Percentiles rank a stretch among this genome's conserved stretches.
Evolutionary conservation across 2,329 filamentous ascomycete genomes (phyloP).

Genomic region (Lecanicillium sp.): DNA sequence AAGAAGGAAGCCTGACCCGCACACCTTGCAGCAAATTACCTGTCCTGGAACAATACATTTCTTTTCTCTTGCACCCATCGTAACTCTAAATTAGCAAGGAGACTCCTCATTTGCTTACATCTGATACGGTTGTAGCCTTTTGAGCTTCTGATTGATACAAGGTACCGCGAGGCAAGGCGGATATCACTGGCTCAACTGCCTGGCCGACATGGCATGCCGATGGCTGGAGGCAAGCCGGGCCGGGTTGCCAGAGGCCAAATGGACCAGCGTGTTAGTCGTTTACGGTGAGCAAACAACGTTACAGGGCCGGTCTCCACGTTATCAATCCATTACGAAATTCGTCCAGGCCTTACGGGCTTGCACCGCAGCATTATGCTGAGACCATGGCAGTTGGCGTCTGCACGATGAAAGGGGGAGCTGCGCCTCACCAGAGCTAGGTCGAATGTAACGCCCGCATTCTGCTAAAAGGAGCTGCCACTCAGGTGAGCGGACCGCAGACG

Average conservation of each 20-base stretch:
- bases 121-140: neutral
- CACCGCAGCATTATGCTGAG: too few relatives aligned
- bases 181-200: neutral
- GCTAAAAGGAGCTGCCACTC: constrained; percentile 1
- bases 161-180: neutral
- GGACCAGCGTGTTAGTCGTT: too few relatives aligned
- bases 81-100: neutral
- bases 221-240: too few relatives aligned
- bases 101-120: neutral
- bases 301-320: neutral
- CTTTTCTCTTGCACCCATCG: neutral
- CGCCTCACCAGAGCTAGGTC: constrained; percentile 4
- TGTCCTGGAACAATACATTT: neutral
- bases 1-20: too few relatives aligned
- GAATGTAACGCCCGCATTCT: neutral
- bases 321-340: neutral
- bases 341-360: neutral
- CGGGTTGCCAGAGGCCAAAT: too few relatives aligned
- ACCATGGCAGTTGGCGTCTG: constrained; percentile 1
- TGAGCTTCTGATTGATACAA: neutral
- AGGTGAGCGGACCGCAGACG: constrained; percentile 2
- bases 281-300: neutral
- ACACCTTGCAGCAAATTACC: neutral
- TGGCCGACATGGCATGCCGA: neutral
- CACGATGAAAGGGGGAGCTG: constrained; percentile 9